These are phyloP conservation scores for bread wheat (Triticum aestivum) DNA, from an alignment of 176 grass and related monocot species.

Conservation along the genomic window IWGSC_CS_RefSeq_v2.1 NC_057804.1:168303647-168304146, in stretches of 20 bases:
- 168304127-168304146: slow-evolving; percentile 76
- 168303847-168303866: not conserved
- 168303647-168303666: slow-evolving; percentile 93
- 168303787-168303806: slow-evolving; percentile 72
- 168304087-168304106: not conserved
- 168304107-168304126: not conserved
- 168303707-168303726: not conserved
- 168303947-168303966: slow-evolving; percentile 82
- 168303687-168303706: slow-evolving; percentile 38
- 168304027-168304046: not conserved
- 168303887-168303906: slow-evolving; percentile 49
- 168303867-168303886: slow-evolving; percentile 1
- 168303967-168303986: slow-evolving; percentile 87
- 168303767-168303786: slow-evolving; percentile 47
- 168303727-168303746: not conserved
- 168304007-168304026: not conserved
- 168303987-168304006: slow-evolving; percentile 83
- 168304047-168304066: not conserved
- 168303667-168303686: slow-evolving; percentile 64
- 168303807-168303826: slow-evolving; percentile 57
- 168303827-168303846: not conserved
- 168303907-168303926: slow-evolving; percentile 43
- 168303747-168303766: slow-evolving; percentile 37
- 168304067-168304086: slow-evolving; percentile 6
- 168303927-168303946: slow-evolving; percentile 40